Percentiles rank a stretch among this genome's conserved stretches.
Conservation (phyloP, 2,329 filamentous ascomycete genomes). For the Colletotrichum shisoi region DNA sequence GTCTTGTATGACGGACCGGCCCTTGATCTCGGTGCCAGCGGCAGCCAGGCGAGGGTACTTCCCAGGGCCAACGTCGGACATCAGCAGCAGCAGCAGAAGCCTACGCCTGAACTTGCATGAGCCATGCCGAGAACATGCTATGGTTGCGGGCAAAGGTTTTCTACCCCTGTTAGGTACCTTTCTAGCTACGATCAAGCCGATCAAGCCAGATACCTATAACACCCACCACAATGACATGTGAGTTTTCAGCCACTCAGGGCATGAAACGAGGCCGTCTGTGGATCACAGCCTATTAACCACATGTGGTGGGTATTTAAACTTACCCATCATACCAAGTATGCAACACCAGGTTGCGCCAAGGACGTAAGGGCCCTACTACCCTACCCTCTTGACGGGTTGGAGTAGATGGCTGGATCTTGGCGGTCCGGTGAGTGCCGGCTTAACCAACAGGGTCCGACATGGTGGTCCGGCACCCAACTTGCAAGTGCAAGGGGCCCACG, state of each 20-base stretch:
- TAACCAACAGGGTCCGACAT: slow-evolving; percentile 29
- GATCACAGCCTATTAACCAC: too few relatives aligned
- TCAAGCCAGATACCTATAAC: too few relatives aligned
- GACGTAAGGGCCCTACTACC: slow-evolving; percentile 19
- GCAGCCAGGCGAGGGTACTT: not conserved
- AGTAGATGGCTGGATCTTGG: slow-evolving; percentile 33
- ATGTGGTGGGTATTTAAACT: too few relatives aligned
- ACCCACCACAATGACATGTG: too few relatives aligned
- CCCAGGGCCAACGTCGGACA: slow-evolving; percentile 30
- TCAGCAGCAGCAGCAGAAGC: slow-evolving; percentile 20
- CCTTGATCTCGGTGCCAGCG: slow-evolving; percentile 21
- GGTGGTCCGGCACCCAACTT: slow-evolving; percentile 24
- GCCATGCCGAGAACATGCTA: slow-evolving; percentile 21
- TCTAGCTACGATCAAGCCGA: too few relatives aligned
- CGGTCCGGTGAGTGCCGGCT: slow-evolving; percentile 34
- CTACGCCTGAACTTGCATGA: slow-evolving; percentile 17
- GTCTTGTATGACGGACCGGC: slow-evolving; percentile 26
- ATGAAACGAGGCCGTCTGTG: too few relatives aligned
- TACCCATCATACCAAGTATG: not conserved
- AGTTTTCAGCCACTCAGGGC: too few relatives aligned
- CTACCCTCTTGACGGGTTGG: slow-evolving; percentile 22
- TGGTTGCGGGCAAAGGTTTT: slow-evolving; percentile 9
- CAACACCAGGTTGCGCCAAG: slow-evolving; percentile 24
- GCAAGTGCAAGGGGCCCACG: slow-evolving; percentile 13
- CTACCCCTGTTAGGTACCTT: too few relatives aligned